Evolutionary conservation across 176 grass and related monocot species (phyloP), one percentile per base, ranked within the genome.

Genomic region (Lolium rigidum): DNA sequence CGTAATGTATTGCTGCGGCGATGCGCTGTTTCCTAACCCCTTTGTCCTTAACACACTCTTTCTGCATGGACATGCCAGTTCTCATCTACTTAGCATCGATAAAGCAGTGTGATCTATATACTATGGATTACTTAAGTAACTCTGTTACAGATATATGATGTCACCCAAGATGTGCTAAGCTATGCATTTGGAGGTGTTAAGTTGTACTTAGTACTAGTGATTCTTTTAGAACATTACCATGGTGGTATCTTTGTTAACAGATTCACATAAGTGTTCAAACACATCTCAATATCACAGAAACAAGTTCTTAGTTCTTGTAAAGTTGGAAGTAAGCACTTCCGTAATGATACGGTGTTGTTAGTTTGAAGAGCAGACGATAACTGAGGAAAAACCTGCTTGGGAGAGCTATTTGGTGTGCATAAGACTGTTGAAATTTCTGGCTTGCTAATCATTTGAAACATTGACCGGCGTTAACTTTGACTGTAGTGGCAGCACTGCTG

Each of bases 381-480:
- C 11, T 24, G 18, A 26, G 21, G 44, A 43, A 66, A 65, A 85
- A 39, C 18, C 28, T 85, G 25, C 20, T 41, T 41, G 41, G 38
- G 7, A 54, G 20, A n/a, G 51, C 55, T 77, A 41, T 74, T 56
- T 72, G 80, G 1, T 56, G 22, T 28, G 9, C 47, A 14, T 51
- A 62, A 15, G 15, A 20, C 43, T 76, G 46, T 56, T 37, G 46
- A 28, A 82, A 66, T 43, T 6, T 43, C 41, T 43, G 4, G 18
- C 10, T 24, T 80, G 24, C 85, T 51, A 62, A 10, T 39, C 26
- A 20, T 49, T 77, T 70, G 16, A 77, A 82, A 77, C 38, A 77
- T 58, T 49, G 3, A 28, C 28, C 26, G 20, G 2, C 35, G 41
- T 78, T 5, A 61, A 78, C 25, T 70, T 51, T 83, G 54, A 16